phyloP scores from a whole-genome alignment of 768 basidiomycete species.

The Mycena kentingensis region DNA sequence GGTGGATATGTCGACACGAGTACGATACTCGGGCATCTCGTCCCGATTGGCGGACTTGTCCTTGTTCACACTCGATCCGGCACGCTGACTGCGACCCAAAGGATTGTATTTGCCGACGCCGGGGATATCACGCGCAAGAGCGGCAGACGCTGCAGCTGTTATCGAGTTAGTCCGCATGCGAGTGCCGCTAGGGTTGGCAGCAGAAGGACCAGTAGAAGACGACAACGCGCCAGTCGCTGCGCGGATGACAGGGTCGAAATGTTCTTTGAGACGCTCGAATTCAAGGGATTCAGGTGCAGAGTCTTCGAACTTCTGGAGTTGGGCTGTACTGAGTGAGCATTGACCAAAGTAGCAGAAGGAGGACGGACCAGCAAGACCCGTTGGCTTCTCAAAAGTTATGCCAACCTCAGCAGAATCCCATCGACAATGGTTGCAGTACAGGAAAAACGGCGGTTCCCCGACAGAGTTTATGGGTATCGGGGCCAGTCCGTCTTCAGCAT shows the following conservation, averaged over 20 bases:
- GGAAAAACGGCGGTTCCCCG: constrained; percentile 87
- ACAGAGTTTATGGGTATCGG: constrained; percentile 56
- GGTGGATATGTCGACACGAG: constrained; percentile 64
- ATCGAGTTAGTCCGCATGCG: constrained; percentile 78
- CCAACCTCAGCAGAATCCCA: constrained; percentile 95
- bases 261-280: constrained; percentile 93
- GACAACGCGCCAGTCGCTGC: constrained; percentile 76
- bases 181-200: constrained; percentile 47
- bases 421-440: constrained; percentile 89
- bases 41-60: constrained; percentile 72
- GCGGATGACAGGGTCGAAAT: constrained; percentile 90
- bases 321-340: constrained; percentile 52
- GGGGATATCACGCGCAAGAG: constrained; percentile 85
- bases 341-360: constrained; percentile 1
- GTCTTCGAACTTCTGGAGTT: constrained; percentile 89
- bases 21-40: constrained; percentile 77
- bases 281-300: constrained; percentile 82
- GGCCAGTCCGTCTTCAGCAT: constrained; percentile 56
- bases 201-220: constrained; percentile 56
- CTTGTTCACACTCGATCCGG: constrained; percentile 49
- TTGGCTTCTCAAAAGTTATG: constrained; percentile 94
- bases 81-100: constrained; percentile 48
- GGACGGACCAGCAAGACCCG: constrained; percentile 83
- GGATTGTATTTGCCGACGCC: constrained; percentile 81
- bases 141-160: constrained; percentile 87